Conservation (phyloP, 2,329 filamentous ascomycete genomes). For the Talaromyces sp. region DNA sequence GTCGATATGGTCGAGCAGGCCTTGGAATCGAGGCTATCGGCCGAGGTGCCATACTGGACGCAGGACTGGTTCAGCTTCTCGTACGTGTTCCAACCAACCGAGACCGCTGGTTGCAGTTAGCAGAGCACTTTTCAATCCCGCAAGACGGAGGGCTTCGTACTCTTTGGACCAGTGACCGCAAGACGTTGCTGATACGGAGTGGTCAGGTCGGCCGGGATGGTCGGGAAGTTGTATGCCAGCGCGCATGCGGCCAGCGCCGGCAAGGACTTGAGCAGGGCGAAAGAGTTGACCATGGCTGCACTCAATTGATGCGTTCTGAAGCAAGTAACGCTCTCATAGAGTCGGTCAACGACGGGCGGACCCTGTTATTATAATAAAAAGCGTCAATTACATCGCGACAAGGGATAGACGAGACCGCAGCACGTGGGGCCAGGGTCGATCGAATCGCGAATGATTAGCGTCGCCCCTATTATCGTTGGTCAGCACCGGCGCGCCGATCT, state of each 20-base stretch:
- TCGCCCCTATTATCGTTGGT: background rate
- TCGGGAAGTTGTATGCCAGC: conserved; percentile 35
- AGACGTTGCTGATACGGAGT: conserved; percentile 53
- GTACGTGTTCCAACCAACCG: conserved; percentile 52
- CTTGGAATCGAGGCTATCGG: conserved; percentile 30
- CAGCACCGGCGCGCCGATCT: background rate
- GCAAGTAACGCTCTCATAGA: background rate
- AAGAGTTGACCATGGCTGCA: background rate
- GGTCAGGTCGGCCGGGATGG: conserved; percentile 45
- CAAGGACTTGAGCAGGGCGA: conserved; percentile 16
- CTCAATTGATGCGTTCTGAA: background rate
- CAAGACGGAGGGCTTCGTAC: conserved; percentile 28
- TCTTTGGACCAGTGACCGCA: conserved; percentile 45
- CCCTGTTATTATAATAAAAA: background rate
- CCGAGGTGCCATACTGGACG: conserved; percentile 48
- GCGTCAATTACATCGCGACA: no score
- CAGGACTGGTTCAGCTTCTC: conserved; percentile 41
- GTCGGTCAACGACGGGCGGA: background rate
- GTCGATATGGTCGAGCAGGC: conserved; percentile 44
- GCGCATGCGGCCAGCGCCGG: conserved; percentile 23
- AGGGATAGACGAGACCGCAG: no score
- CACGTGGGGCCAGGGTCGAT: background rate
- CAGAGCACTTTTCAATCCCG: conserved; percentile 37
- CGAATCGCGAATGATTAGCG: background rate
- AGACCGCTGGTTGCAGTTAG: conserved; percentile 33